Base-by-base conservation (phyloP, 768 basidiomycete genomes). In the Calocybe cyanea region DNA sequence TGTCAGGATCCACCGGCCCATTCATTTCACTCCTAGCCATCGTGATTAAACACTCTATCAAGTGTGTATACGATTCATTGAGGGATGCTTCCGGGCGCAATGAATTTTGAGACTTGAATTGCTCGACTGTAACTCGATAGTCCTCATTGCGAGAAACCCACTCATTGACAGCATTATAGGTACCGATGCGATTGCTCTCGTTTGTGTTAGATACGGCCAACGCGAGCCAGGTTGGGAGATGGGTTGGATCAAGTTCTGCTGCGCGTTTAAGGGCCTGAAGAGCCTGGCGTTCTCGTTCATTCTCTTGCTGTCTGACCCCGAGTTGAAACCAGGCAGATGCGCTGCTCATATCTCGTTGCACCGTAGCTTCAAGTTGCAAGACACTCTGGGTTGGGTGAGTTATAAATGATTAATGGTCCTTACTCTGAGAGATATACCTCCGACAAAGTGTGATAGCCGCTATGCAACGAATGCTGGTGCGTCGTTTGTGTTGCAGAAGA, bases 271-370 rank as follows among this genome's bases (percentile, higher is more conserved):
- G 76, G 1, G 96, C 96, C 44, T 83, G 76, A 33, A 98, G 77
- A 3, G 96, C 96, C 56, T 91, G 85, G 7, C 77, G 75, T 66
- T 99, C 96, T 13, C 94, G 83, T 63, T 99, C 96, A 61, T 94
- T 96, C 66, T 96, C 94, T 64, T 99, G 96, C 59, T 98, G 96
- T 64, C 90, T 93, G 39, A 99, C 84, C 19, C 96, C 96, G 40
- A 98, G 83, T 53, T 87, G 80, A 59, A 79, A 94, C 96, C 96
- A 99, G 7, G 84, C 85, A 28, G 66, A 53, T 3, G 87, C 81
- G 55, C 87, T 77, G 7, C 62, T 67, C 50, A 85, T 81, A 56
- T 92, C 78, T 32, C 75, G 77, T 59, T 95, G 90, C 11, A 95
- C 92, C 19, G 76, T 76, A 6, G 95, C 95, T 68, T 99, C 95